A percentile compares a stretch with the other conserved stretches of the same genome.
Evolutionary conservation across 176 grass and related monocot species (phyloP).

Genomic region (Leersia perrieri): DNA sequence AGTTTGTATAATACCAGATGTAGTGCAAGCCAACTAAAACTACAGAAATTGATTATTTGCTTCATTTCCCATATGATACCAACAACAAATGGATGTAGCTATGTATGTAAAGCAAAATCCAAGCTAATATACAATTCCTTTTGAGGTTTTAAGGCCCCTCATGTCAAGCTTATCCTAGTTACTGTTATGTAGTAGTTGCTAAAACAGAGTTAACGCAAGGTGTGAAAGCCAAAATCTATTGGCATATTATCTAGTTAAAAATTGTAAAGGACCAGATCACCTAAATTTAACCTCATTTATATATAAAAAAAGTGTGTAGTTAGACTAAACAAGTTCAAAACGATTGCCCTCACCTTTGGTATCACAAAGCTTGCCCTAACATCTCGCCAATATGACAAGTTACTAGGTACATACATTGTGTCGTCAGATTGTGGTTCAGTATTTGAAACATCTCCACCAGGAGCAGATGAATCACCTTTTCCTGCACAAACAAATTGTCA

Average conservation of each 20-base stretch:
- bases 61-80: neutral
- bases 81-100: neutral
- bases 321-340: neutral
- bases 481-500: slow-evolving; percentile 44
- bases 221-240: neutral
- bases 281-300: neutral
- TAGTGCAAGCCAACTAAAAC: slow-evolving; percentile 1
- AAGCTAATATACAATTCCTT: neutral
- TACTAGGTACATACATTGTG: slow-evolving; percentile 35
- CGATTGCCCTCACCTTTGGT: slow-evolving; percentile 48
- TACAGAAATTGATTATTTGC: neutral
- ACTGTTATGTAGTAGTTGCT: neutral
- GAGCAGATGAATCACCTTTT: slow-evolving; percentile 65
- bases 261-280: neutral
- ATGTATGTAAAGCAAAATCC: neutral
- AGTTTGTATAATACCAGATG: neutral
- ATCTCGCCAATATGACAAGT: slow-evolving; percentile 80
- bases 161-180: neutral
- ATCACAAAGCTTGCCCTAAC: slow-evolving; percentile 86
- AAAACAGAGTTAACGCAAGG: neutral
- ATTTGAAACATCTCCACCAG: slow-evolving; percentile 53
- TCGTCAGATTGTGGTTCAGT: slow-evolving; percentile 51
- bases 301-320: neutral
- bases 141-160: neutral
- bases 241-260: neutral